Base-by-base conservation (phyloP, 768 basidiomycete genomes). In the Mycena filopes region DNA sequence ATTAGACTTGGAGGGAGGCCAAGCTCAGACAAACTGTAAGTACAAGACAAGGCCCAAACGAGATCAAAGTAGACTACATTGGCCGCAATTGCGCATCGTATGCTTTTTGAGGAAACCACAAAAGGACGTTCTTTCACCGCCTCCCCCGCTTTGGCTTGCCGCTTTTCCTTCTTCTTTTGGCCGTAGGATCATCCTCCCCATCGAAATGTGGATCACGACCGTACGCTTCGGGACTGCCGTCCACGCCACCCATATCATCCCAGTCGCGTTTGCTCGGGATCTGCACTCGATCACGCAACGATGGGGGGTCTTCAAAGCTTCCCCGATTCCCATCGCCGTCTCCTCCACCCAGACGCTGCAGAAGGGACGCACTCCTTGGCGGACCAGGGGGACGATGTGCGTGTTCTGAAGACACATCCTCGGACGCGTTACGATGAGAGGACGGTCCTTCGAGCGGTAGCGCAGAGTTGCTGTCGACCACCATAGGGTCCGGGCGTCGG, bases 221-320 rank as follows among this genome's bases (percentile, higher is more conserved):
- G 40, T 65, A 55, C 12, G 18, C 43, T 18, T 65, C 58, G 5
- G 65, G 58, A 36, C 54, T 66, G 38, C 46, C 40, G 7, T 56
- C 53, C 46, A 38, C 29, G 8, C 55, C 57, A 21, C 55, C 54
- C 48, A 56, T 58, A 25, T 66, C 65, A 18, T 61, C 55, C 60
- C 65, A 54, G 31, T 66, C 65, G 12, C 65, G 59, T 36, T 66
- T 66, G 55, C 65, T 66, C 26, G 65, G 65, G 23, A 66, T 50
- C 45, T 66, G 65, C 23, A 66, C 65, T 33, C 65, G 16, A 21
- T 66, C 65, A 42, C 65, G 65, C 43, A 66, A 50, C 31, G 65
- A 62, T 6, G 54, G 60, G 6, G 60, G 26, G 12, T 61, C 60
- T 0, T 66, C 65, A 21, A 57, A 64, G 31, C n/a, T 21, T 3